phyloP scores from a whole-genome alignment of 2,329 filamentous ascomycete species.

The Daldinia eschscholtzii region DNA sequence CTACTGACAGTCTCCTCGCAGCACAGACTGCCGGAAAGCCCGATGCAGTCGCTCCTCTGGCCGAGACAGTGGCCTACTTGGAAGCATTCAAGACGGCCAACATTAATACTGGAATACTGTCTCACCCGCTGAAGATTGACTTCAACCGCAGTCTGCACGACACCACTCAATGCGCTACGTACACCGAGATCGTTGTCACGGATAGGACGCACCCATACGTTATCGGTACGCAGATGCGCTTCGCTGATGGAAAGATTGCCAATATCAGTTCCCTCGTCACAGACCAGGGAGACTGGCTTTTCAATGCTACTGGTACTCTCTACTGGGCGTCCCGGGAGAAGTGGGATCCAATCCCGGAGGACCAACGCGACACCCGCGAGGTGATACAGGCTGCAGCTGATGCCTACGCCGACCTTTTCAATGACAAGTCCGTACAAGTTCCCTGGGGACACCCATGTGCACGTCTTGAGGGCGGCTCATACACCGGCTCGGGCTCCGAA shows the following conservation, averaged over 20 bases:
- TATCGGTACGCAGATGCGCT: constrained; percentile 54
- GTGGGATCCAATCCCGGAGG: constrained; percentile 53
- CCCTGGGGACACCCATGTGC: constrained; percentile 57
- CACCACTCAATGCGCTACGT: constrained; percentile 55
- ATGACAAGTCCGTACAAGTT: constrained; percentile 54
- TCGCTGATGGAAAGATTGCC: constrained; percentile 46
- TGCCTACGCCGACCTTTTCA: constrained; percentile 56
- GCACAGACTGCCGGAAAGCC: constrained; percentile 47
- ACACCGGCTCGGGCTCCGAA: constrained; percentile 51
- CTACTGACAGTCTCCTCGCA: constrained; percentile 46
- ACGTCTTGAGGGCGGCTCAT: constrained; percentile 55
- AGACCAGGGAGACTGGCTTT: constrained; percentile 56
- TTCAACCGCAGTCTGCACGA: constrained; percentile 56
- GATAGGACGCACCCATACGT: constrained; percentile 54
- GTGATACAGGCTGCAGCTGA: constrained; percentile 55
- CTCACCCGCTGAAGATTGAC: constrained; percentile 52
- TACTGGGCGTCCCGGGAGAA: constrained; percentile 53
- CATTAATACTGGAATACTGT: constrained; percentile 51
- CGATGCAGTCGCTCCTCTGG: constrained; percentile 37
- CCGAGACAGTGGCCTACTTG: constrained; percentile 48
- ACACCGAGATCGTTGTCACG: constrained; percentile 55
- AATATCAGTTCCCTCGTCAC: constrained; percentile 54
- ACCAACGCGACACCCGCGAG: constrained; percentile 51
- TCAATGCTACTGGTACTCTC: constrained; percentile 54
- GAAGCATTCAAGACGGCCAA: constrained; percentile 53